Base-by-base conservation (phyloP, 441 rosid genomes). In the Macaranga tanarius region DNA sequence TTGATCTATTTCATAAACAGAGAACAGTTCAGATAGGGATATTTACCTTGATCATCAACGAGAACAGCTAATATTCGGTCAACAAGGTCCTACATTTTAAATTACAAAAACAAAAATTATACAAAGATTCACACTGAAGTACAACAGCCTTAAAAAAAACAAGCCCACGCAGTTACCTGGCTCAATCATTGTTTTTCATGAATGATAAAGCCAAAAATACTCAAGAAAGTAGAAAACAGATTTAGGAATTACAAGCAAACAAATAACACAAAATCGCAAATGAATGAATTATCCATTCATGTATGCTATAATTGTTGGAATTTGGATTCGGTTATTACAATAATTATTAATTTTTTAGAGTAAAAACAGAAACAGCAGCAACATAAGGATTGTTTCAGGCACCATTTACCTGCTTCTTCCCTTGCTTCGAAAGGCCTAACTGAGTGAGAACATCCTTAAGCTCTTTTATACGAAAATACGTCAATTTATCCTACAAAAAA, bases 361-460 rank as follows among this genome's bases (percentile, higher is more conserved):
- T n/a, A 34, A 34, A 34, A 34, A 34, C 38, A 34, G 6, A 34
- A 34, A n/a, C n/a, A n/a, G n/a, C 38, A 45, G 40, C 48, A 77
- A 47, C 28, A 64, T 19, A 64, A 48, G 68, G 0, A 65, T 75
- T 55, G 52, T 50, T 58, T 28, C 59, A 65, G 56, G 47, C 47
- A 10, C n/a, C 38, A 75, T 22, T 75, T 64, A 93, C 99, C 96
- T 93, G 97, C 75, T 91, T 95, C 84, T 88, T 93, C 73, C 99
- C 99, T 80, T 95, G 99, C 85, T 95, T 95, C 73, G 99, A 89
- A 72, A 91, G 93, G 65, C 97, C 91, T 62, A 95, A 78, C 70
- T 85, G 90, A 71, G 93, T 84, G 16, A 95, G 89, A 70, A 90
- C 93, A 86, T 95, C 97, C 84, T 93, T 95, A 60, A 91, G 97